Conservation (phyloP, 805 yeast genomes). For the Metschnikowia aberdeeniae region DNA sequence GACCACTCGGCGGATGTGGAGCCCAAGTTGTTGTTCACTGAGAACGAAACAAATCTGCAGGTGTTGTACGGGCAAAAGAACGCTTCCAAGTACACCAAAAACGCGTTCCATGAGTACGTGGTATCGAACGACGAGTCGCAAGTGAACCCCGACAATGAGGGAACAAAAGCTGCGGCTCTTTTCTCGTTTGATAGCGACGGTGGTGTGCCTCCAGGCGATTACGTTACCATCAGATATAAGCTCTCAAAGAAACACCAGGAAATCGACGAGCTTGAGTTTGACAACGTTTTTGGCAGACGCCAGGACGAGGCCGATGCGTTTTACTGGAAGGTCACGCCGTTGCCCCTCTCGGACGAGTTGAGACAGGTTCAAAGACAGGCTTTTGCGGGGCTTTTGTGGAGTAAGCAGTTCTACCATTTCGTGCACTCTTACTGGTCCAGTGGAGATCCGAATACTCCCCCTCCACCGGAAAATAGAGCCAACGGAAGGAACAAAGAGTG, state of each 20-base stretch:
- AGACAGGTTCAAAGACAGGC: constrained; percentile 89
- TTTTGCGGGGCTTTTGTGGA: constrained; percentile 90
- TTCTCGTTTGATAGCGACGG: constrained; percentile 71
- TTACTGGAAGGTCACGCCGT: constrained; percentile 82
- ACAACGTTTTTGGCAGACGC: constrained; percentile 61
- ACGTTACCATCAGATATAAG: constrained; percentile 78
- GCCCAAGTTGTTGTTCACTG: constrained; percentile 77
- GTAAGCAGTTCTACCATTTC: constrained; percentile 86
- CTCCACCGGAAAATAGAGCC: constrained; percentile 78
- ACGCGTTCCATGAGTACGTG: constrained; percentile 85
- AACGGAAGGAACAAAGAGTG: constrained; percentile 86
- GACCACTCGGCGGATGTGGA: constrained; percentile 62
- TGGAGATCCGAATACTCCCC: constrained; percentile 75
- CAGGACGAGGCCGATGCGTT: constrained; percentile 89
- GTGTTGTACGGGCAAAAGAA: constrained; percentile 64
- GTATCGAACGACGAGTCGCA: constrained; percentile 56
- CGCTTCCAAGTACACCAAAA: constrained; percentile 63
- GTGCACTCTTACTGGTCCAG: constrained; percentile 81
- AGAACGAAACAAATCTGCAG: constrained; percentile 77
- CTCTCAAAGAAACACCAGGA: constrained; percentile 44
- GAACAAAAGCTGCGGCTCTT: constrained; percentile 86
- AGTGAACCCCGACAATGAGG: constrained; percentile 64
- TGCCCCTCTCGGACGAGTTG: constrained; percentile 76
- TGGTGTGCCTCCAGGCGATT: constrained; percentile 82
- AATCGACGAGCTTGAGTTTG: constrained; percentile 72